Evolutionary conservation across 2,329 filamentous ascomycete species (phyloP), one percentile per base, ranked within the genome.

Genomic region (Aspergillus quadricinctus): DNA sequence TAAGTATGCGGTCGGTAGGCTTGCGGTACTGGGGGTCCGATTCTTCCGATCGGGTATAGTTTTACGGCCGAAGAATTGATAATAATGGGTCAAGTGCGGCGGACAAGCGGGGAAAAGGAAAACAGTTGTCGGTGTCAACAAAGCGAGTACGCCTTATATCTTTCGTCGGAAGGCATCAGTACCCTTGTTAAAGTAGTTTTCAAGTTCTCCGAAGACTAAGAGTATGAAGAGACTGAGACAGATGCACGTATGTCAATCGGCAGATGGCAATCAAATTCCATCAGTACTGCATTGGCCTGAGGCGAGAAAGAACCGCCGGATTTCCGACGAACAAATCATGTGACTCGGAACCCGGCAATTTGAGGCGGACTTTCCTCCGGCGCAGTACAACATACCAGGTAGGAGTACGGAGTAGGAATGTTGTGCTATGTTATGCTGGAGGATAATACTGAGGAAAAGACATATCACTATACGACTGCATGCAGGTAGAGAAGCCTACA

Each of bases 261-360:
- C 2, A 37, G 31, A 37, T 17, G 31, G 14, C 31, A 45, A 45
- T 45, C 41, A 8, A 45, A 17, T 45, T 23, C 41, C 41, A 46
- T 46, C 11, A 23, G 21, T 11, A 25, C 23, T 46, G 43, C 21
- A 23, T 46, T 46, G 43, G 43, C 43, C 43, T 59, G 50, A 57
- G 61, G 59, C 64, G 57, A 67, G 62, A 63, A 64, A 56, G 55
- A 57, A 52, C 54, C 58, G 55, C 53, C 48, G 56, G 48, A 53
- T 56, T 52, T 27, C 57, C 59, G 50, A 58, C 28, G 35, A 35
- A 17, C 4, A 2, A 19, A 57, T 68, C 68, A 69, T 57, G 66
- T 69, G 66, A 67, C 55, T 43, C 49, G 50, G 52, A 4, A 60
- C 6, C 41, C 58, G 55, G 58, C 53, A 62, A 23, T 10, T 45